Evolutionary conservation across 352 stramenopile species (phyloP), one percentile per base, ranked within the genome.

Genomic region (Phytophthora sojae): DNA sequence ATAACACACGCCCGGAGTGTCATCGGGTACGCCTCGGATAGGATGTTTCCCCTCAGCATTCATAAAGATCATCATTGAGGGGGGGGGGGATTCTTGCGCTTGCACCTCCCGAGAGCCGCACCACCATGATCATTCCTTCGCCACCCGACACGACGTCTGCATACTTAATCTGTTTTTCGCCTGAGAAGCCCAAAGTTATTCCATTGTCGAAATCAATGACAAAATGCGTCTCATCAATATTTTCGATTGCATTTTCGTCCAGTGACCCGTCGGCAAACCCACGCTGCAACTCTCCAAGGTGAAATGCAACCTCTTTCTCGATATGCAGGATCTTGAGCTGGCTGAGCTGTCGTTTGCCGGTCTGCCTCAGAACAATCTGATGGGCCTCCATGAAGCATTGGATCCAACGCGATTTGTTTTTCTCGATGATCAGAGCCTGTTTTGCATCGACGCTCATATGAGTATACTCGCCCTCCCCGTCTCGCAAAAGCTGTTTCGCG

Each of bases 231-330:
- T n/a, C n/a, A n/a, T n/a, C n/a, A n/a, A n/a, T n/a, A n/a, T n/a
- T n/a, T n/a, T n/a, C n/a, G n/a, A n/a, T n/a, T n/a, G n/a, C n/a
- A n/a, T n/a, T n/a, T n/a, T n/a, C n/a, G n/a, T n/a, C n/a, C n/a
- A n/a, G n/a, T n/a, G n/a, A 25, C 7, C 44, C 44, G 15, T 51
- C 44, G 7, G 44, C 44, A 51, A 51, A 21, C 15, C 44, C 44
- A 2, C 44, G 44, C 44, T 25, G 23, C 9, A 73, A 30, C 19
- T 61, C 57, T 11, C 61, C 74, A 2, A 81, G 55, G 47, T 75
- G 65, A 9, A 29, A 61, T 0, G 69, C 57, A 0, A 81, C 65
- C 5, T 51, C 14, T 12, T 50, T 61, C 29, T 71, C 29, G 47
- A 76, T 69, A 39, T 56, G 60, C 2, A 65, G 15, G 47, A 65